phyloP scores from a whole-genome alignment of 306 rosid genomes.

The Corylus americana region DNA sequence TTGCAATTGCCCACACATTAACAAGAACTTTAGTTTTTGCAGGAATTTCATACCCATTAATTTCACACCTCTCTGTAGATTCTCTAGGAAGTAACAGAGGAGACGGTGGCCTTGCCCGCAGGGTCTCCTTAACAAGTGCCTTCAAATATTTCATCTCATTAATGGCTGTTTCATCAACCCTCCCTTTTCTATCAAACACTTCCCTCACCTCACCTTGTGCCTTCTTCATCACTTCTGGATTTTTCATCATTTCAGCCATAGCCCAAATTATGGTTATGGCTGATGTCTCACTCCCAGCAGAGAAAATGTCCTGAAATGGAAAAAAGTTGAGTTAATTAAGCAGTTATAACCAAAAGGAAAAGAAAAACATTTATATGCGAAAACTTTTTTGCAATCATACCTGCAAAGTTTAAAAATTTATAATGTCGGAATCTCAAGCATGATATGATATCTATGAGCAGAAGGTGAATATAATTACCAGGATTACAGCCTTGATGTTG shows the following conservation, averaged over 20 bases:
- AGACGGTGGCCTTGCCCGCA: constrained; percentile 28
- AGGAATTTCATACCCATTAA: constrained; percentile 1
- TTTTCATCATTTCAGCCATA: constrained; percentile 44
- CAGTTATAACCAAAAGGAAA: too few relatives aligned
- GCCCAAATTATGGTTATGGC: constrained; percentile 28
- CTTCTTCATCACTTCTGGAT: constrained; percentile 34
- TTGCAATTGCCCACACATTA: too few relatives aligned
- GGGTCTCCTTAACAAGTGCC: constrained; percentile 30
- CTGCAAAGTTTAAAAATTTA: too few relatives aligned
- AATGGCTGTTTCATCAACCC: too few relatives aligned
- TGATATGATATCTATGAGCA: neutral
- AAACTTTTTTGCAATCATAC: too few relatives aligned
- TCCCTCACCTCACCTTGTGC: constrained; percentile 41
- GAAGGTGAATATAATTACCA: constrained; percentile 4
- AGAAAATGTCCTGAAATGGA: constrained; percentile 30
- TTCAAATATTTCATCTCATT: constrained; percentile 10
- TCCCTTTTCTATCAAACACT: constrained; percentile 23
- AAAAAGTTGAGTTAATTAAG: too few relatives aligned
- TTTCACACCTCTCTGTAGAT: constrained; percentile 18
- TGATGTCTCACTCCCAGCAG: constrained; percentile 40
- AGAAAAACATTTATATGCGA: too few relatives aligned
- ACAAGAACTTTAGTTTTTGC: too few relatives aligned
- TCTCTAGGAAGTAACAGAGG: constrained; percentile 33
- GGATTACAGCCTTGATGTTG: constrained; percentile 30
- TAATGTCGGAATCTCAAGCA: too few relatives aligned